Evolutionary conservation across 75 land plant species (phyloP).

Genomic region (Azolla pinnata): DNA sequence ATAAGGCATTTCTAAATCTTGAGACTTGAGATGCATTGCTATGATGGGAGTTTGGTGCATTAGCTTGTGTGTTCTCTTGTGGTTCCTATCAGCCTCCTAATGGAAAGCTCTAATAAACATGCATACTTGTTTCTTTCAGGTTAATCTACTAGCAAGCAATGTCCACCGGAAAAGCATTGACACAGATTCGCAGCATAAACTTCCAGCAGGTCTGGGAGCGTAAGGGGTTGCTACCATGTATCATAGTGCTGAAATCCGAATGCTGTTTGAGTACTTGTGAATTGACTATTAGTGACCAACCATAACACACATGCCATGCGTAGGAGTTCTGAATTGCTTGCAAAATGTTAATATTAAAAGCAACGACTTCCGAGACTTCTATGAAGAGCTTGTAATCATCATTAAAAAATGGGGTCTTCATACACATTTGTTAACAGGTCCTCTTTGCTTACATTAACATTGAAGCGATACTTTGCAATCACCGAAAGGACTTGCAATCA

Average conservation of each 20-base stretch:
- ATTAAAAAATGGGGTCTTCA: too few species aligned
- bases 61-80: not conserved
- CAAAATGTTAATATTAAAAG: not conserved
- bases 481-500: too few species aligned
- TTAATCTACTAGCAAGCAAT: conserved; percentile 13
- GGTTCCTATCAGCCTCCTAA: not conserved
- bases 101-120: not conserved
- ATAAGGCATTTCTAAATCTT: not conserved
- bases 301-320: not conserved
- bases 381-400: not conserved
- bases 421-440: too few species aligned
- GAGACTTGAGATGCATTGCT: not conserved
- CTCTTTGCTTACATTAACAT: too few species aligned
- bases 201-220: conserved; percentile 21
- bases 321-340: not conserved
- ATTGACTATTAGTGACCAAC: not conserved
- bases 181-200: conserved; percentile 8
- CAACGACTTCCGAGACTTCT: not conserved
- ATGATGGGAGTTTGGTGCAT: not conserved
- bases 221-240: not conserved
- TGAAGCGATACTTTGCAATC: too few species aligned
- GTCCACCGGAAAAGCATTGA: conserved; percentile 9
- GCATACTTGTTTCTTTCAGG: conserved; percentile 4
- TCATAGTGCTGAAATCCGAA: too few species aligned
- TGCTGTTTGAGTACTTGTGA: too few species aligned